These are phyloP conservation scores for Lachancea meyersii DNA, from an alignment of 805 yeast genomes.

Conservation along the genomic window DNA sequence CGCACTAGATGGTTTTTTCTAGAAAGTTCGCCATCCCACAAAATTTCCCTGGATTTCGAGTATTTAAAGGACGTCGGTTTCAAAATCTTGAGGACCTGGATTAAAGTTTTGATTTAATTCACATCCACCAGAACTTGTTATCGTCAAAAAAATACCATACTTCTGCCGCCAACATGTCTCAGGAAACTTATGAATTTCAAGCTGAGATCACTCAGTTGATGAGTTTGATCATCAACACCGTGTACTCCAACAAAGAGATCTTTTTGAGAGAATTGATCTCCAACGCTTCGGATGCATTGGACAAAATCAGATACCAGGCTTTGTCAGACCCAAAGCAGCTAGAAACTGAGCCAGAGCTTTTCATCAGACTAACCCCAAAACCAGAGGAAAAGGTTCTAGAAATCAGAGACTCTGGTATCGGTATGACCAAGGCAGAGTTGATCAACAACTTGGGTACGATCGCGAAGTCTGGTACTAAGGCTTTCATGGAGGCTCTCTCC, in stretches of 20 bases:
- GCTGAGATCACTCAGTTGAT: conserved; percentile 99
- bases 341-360: conserved; percentile 92
- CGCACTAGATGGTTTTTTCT: conserved; percentile 4
- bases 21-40: conserved; percentile 5
- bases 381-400: conserved; percentile 92
- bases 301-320: conserved; percentile 96
- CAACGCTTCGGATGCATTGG: conserved; percentile 98
- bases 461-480: conserved; percentile 99
- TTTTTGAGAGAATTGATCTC: conserved; percentile 98
- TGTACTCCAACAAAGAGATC: conserved; percentile 97
- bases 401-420: conserved; percentile 99
- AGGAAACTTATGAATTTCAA: conserved; percentile 90
- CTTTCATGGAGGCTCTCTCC: conserved; percentile 98
- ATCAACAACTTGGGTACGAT: conserved; percentile 99
- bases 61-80: conserved; percentile 7
- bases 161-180: conserved; percentile 37
- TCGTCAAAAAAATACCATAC: neutral
- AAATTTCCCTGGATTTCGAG: conserved; percentile 6
- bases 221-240: conserved; percentile 99
- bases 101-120: neutral
- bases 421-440: conserved; percentile 99
- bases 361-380: conserved; percentile 94
- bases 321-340: conserved; percentile 84
- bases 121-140: neutral
- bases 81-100: too few relatives aligned